Base-by-base conservation (phyloP, 169 alveolate genomes). In the Eimeria praecox region DNA sequence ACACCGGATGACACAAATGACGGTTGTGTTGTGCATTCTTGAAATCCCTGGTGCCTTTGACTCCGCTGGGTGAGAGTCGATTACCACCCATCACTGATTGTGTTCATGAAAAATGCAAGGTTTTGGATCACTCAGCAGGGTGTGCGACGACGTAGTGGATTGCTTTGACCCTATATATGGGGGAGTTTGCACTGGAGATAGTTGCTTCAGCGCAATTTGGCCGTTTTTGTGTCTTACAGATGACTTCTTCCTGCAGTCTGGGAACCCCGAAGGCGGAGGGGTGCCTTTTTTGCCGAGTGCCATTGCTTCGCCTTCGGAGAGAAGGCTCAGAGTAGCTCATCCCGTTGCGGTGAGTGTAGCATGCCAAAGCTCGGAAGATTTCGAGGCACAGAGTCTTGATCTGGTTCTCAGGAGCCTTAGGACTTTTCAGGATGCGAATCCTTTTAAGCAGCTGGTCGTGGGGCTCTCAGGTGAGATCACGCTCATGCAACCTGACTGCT, bases 391-490 rank as follows among this genome's bases (percentile, higher is more conserved):
- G n/a, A 59, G 83, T 38, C 94, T 87, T 38, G 82, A 87, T 73
- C 94, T 87, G 35, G 94, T 87, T 52, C 94, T 87, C 66, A 56
- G 94, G 69, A 62, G 75, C 71, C 66, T 89, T 73, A 27, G 87
- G 73, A 54, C 54, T 54, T 75, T 64, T 56, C 40, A 46, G 73
- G 94, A 89, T 22, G 87, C 69, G 40, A 69, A 89, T 56, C 94
- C 94, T 3, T 89, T 69, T 38, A 89, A 69, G 59, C 85, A 89
- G 46, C 49, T 89, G 35, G 77, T 89, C 73, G 87, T 89, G 1
- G 94, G 94, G 38, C 87, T 89, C 33, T 89, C 94, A 66, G 94
- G 94, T 69, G 78, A 24, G 94, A 30, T n/a, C 3, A 64, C n/a
- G 88, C 24, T 3, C 27, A 83, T 16, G 46, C 49, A 83, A 22